Evolutionary conservation across 768 basidiomycete species (phyloP).

Genomic region (Amanita jacksonii): DNA sequence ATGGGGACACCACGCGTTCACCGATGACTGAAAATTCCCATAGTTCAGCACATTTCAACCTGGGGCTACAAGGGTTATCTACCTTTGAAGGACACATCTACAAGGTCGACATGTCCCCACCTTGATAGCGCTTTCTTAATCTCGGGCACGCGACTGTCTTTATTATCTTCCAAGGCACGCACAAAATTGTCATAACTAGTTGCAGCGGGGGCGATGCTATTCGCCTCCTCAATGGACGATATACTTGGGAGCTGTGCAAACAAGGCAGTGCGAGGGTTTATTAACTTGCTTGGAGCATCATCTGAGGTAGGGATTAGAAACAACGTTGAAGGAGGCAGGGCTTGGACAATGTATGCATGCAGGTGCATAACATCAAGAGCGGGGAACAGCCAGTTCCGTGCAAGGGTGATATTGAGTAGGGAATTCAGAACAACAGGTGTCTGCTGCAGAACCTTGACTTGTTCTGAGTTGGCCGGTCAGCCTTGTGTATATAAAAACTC

Average conservation of each 20-base stretch:
- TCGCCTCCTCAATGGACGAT: conserved; percentile 35
- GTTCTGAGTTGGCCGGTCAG: conserved; percentile 39
- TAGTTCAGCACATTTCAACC: background rate
- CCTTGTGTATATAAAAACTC: conserved; percentile 1
- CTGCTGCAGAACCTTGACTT: conserved; percentile 59
- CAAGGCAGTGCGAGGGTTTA: conserved; percentile 7
- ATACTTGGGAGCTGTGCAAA: conserved; percentile 79
- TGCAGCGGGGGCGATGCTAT: conserved; percentile 24
- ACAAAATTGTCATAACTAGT: conserved; percentile 38
- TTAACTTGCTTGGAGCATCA: background rate
- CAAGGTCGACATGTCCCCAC: conserved; percentile 73
- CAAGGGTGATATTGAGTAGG: conserved; percentile 69
- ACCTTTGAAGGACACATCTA: conserved; percentile 85
- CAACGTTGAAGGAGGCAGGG: conserved; percentile 40
- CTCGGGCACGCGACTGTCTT: conserved; percentile 38
- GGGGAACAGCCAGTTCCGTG: conserved; percentile 85
- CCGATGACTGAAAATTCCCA: conserved; percentile 60
- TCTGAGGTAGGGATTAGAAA: background rate
- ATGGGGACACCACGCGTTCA: conserved; percentile 80
- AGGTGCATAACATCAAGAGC: conserved; percentile 74
- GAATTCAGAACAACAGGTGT: conserved; percentile 69
- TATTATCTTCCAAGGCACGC: conserved; percentile 37
- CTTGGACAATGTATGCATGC: conserved; percentile 79
- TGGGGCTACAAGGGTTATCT: conserved; percentile 10
- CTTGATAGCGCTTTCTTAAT: conserved; percentile 56